Percentiles rank a stretch among this genome's conserved stretches.
Evolutionary conservation across 73 alveolate genomes (phyloP).

Genomic region (Paramecium sexaurelia): DNA sequence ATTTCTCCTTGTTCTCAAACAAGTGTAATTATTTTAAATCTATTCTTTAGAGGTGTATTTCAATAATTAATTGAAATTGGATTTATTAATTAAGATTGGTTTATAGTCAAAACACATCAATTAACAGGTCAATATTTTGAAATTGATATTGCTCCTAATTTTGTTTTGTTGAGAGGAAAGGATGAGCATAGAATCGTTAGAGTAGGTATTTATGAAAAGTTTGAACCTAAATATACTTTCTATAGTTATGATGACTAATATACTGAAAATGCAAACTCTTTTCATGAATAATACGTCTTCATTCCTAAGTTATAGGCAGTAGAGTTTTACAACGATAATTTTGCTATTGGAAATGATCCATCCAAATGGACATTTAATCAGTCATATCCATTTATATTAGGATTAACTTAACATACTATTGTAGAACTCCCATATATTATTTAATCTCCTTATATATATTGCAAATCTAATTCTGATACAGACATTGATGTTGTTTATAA

Average conservation of each 20-base stretch:
- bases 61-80: slow-evolving; percentile 7
- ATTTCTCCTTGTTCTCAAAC: not conserved
- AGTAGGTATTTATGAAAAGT: slow-evolving; percentile 3
- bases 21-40: not conserved
- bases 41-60: not conserved
- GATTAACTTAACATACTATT: slow-evolving; percentile 18
- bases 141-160: not conserved
- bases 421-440: slow-evolving; percentile 34
- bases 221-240: not conserved
- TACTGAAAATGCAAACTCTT: slow-evolving; percentile 43
- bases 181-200: not conserved
- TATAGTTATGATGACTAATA: not conserved
- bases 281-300: slow-evolving; percentile 16
- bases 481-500: not conserved
- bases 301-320: slow-evolving; percentile 6
- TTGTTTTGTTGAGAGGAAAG: slow-evolving; percentile 18
- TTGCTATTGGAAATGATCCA: slow-evolving; percentile 48
- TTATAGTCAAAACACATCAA: not conserved
- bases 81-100: not conserved
- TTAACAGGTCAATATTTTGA: slow-evolving; percentile 21
- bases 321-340: slow-evolving; percentile 13
- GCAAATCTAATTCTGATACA: not conserved
- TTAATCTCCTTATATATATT: not conserved
- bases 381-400: slow-evolving; percentile 2
- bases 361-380: not conserved